Conservation (phyloP, 1,284 basidiomycete species). For the Ganoderma sinense region DNA sequence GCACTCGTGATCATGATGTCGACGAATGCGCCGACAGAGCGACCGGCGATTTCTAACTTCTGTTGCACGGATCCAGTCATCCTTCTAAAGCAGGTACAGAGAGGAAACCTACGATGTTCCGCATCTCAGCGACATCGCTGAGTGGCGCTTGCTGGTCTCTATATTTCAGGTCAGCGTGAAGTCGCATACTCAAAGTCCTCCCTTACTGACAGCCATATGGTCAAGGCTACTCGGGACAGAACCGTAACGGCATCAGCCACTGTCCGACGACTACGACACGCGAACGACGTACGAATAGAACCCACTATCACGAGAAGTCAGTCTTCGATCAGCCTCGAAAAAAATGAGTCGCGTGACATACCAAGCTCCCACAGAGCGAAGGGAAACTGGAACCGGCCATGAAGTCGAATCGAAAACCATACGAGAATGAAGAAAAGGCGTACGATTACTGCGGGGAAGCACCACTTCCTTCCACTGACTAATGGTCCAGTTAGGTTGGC, state of each 20-base stretch:
- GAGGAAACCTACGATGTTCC: background rate
- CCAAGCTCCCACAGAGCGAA: slow-evolving; percentile 6
- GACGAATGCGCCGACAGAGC: slow-evolving; percentile 2
- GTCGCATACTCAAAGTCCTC: background rate
- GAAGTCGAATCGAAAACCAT: background rate
- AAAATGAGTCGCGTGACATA: background rate
- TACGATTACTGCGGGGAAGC: background rate
- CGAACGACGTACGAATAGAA: background rate
- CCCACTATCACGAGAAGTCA: background rate
- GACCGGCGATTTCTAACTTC: background rate
- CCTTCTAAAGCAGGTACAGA: too few species aligned
- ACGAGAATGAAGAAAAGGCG: background rate
- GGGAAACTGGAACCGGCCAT: background rate
- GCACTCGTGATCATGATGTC: slow-evolving; percentile 3
- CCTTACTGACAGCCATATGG: slow-evolving; percentile 2
- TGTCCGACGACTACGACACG: background rate
- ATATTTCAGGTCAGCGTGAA: background rate
- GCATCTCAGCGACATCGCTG: background rate
- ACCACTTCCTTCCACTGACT: slow-evolving; percentile 4
- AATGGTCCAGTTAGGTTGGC: background rate
- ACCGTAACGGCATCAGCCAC: background rate
- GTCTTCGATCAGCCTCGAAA: background rate
- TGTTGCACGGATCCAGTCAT: background rate
- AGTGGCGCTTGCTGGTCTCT: background rate
- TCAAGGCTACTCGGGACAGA: background rate